Percentiles rank a stretch among this genome's conserved stretches.
These are phyloP conservation scores for Leptodontidium sp. DNA, from an alignment of 2,329 filamentous ascomycete species.

Conservation along the genomic window DNA sequence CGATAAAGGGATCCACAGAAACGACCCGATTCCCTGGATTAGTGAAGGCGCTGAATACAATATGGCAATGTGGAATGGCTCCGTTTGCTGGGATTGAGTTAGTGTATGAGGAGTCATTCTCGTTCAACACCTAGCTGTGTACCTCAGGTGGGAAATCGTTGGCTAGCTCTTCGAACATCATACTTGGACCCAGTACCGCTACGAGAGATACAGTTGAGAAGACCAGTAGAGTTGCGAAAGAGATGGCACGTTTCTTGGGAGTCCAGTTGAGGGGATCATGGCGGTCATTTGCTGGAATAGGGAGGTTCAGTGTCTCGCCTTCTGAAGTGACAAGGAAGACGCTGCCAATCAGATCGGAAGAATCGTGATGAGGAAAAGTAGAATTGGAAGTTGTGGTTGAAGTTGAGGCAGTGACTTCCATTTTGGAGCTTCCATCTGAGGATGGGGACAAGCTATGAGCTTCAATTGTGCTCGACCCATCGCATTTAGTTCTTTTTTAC, in stretches of 20 bases:
- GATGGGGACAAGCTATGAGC: no score
- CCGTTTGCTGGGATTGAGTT: conserved; percentile 23
- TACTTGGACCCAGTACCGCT: conserved; percentile 25
- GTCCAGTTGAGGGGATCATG: conserved; percentile 36
- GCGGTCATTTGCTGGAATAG: conserved; percentile 27
- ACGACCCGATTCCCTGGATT: conserved; percentile 30
- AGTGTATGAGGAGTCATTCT: background rate
- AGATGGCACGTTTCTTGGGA: conserved; percentile 25
- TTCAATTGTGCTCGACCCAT: no score
- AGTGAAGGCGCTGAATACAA: conserved; percentile 31
- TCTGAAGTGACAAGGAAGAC: conserved; percentile 31
- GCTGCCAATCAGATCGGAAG: conserved; percentile 23
- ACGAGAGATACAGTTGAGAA: conserved; percentile 24
- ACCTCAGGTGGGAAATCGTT: conserved; percentile 25
- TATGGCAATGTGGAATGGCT: conserved; percentile 19
- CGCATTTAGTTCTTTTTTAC: no score
- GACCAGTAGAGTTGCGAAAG: conserved; percentile 26
- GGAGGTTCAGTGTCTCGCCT: conserved; percentile 30
- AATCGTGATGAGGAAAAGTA: no score
- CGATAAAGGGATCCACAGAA: conserved; percentile 33
- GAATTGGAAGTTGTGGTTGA: no score
- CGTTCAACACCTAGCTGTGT: background rate
- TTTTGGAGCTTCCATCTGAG: no score
- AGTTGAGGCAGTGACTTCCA: no score
- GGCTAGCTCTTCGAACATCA: conserved; percentile 25